phyloP scores from a whole-genome alignment of 441 rosid species.

The Raphanus hybrid region DNA sequence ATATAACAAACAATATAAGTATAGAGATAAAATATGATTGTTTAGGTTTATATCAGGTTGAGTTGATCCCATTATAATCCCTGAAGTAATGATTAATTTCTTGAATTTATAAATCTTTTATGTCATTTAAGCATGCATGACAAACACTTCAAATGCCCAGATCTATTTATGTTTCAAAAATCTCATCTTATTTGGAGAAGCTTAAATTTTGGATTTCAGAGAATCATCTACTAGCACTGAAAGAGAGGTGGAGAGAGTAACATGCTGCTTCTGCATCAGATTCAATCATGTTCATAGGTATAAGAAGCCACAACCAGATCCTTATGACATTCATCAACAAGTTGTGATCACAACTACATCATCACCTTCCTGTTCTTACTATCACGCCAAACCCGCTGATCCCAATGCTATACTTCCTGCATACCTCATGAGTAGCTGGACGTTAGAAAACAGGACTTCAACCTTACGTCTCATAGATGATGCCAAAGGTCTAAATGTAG shows the following conservation, averaged over 20 bases:
- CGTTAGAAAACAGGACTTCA: slow-evolving; percentile 9
- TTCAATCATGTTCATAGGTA: slow-evolving; percentile 19
- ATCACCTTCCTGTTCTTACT: slow-evolving; percentile 23
- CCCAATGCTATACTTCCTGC: slow-evolving; percentile 52
- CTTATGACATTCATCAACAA: slow-evolving; percentile 47
- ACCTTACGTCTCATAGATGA: slow-evolving; percentile 19
- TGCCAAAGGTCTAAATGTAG: slow-evolving; percentile 14
- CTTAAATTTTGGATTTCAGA: slow-evolving; percentile 34
- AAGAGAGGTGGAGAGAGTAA: slow-evolving; percentile 52
- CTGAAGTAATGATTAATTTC: background rate
- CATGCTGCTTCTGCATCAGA: slow-evolving; percentile 50
- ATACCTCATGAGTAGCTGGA: slow-evolving; percentile 44
- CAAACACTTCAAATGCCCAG: background rate
- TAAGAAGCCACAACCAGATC: slow-evolving; percentile 46
- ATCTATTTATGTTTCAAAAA: background rate
- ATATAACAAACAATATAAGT: too few relatives aligned
- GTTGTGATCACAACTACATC: slow-evolving; percentile 34
- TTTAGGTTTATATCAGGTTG: background rate
- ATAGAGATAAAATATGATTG: background rate
- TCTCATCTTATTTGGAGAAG: background rate
- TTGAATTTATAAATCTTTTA: background rate
- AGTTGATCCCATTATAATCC: background rate
- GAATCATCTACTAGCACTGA: slow-evolving; percentile 46
- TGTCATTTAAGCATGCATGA: background rate
- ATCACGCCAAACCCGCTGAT: slow-evolving; percentile 47